A percentile compares a stretch with the other conserved stretches of the same genome.
phyloP scores from a whole-genome alignment of 495 filamentous ascomycete species.

The Penicillium canariense region DNA sequence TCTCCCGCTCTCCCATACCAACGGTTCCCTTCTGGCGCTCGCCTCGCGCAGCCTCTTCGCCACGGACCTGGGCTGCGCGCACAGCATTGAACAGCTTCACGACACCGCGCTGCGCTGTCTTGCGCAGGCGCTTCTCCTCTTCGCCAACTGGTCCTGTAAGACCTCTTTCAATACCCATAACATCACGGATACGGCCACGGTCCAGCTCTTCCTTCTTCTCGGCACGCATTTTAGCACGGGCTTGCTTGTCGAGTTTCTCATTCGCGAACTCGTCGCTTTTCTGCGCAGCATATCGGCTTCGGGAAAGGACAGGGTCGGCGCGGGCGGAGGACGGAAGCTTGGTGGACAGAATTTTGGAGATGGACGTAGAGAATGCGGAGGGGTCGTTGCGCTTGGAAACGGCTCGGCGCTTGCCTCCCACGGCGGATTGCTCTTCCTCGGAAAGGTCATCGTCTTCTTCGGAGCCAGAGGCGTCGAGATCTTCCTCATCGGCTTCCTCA shows the following conservation, averaged over 20 bases:
- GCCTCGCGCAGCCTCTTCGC: constrained; percentile 67
- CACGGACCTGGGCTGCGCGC: constrained; percentile 83
- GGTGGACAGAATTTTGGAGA: constrained; percentile 82
- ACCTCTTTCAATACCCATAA: constrained; percentile 57
- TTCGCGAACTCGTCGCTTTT: constrained; percentile 65
- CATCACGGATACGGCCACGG: constrained; percentile 83
- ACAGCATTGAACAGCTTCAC: constrained; percentile 96
- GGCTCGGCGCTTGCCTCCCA: constrained; percentile 22
- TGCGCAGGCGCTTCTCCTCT: constrained; percentile 75
- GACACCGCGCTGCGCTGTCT: constrained; percentile 87
- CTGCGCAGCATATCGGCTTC: constrained; percentile 66
- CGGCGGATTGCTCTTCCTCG: constrained; percentile 20
- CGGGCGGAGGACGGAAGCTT: constrained; percentile 80
- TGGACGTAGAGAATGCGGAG: constrained; percentile 81
- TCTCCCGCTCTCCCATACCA: constrained; percentile 69
- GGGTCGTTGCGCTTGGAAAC: constrained; percentile 82
- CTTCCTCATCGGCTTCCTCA: constrained; percentile 33
- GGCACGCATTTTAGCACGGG: constrained; percentile 70
- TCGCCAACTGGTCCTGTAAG: constrained; percentile 58
- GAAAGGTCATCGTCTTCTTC: constrained; percentile 21
- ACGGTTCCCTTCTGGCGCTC: constrained; percentile 70
- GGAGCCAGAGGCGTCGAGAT: constrained; percentile 30
- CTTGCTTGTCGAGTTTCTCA: constrained; percentile 73
- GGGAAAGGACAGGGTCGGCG: constrained; percentile 82
- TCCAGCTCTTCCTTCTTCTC: constrained; percentile 81